Conservation (phyloP, 2,329 filamentous ascomycete genomes). For the Botrytis squamosa region DNA sequence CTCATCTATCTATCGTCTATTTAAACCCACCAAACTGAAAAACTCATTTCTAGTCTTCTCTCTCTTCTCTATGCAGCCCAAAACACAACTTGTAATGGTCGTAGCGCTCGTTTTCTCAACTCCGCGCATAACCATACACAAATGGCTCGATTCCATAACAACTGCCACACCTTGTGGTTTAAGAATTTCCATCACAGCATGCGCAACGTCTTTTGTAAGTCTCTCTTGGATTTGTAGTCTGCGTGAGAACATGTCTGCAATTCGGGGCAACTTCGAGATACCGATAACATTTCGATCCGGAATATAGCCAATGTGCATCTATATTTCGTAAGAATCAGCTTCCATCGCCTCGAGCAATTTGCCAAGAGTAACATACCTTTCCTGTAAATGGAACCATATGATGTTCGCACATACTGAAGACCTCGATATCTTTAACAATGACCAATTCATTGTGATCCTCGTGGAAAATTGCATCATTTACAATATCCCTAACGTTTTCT, state of each 20-base stretch:
- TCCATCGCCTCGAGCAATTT: neutral
- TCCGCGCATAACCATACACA: conserved; percentile 99
- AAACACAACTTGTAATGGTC: conserved; percentile 94
- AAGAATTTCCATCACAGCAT: conserved; percentile 88
- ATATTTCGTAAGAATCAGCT: conserved; percentile 23
- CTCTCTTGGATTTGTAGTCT: conserved; percentile 95
- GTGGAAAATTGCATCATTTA: conserved; percentile 92
- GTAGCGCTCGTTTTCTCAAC: conserved; percentile 85
- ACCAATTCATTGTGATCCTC: conserved; percentile 97
- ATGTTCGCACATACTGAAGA: conserved; percentile 94
- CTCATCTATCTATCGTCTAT: conserved; percentile 45
- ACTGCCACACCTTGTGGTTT: conserved; percentile 94
- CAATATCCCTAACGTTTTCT: conserved; percentile 85
- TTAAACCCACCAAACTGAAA: conserved; percentile 71
- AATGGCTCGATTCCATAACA: conserved; percentile 93
- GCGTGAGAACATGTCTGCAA: conserved; percentile 95
- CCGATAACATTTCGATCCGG: conserved; percentile 88
- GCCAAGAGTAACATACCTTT: conserved; percentile 59
- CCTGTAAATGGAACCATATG: conserved; percentile 95
- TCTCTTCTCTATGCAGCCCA: conserved; percentile 91
- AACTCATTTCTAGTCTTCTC: conserved; percentile 97
- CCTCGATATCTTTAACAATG: conserved; percentile 95
- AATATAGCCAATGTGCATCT: conserved; percentile 99
- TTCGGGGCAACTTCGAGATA: conserved; percentile 90
- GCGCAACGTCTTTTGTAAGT: conserved; percentile 91